phyloP scores from a whole-genome alignment of 805 yeast genomes.

The Alloascoidea africana region DNA sequence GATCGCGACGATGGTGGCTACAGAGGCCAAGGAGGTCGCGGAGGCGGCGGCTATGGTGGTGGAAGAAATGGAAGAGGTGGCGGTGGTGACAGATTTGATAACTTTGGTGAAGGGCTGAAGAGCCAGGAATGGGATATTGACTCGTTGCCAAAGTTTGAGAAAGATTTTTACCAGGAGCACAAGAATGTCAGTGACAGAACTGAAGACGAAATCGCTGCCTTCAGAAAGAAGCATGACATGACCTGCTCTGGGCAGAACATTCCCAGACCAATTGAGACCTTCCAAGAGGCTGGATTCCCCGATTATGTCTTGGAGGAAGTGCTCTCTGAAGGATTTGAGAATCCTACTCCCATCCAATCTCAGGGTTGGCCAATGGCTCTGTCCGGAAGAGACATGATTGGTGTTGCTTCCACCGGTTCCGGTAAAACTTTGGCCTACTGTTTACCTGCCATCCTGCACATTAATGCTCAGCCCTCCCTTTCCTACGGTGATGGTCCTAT shows the following conservation, averaged over 20 bases:
- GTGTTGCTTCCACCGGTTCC: slow-evolving; percentile 97
- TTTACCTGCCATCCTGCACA: slow-evolving; percentile 93
- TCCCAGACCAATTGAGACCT: slow-evolving; percentile 85
- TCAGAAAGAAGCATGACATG: slow-evolving; percentile 82
- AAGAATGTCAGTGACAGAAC: slow-evolving; percentile 62
- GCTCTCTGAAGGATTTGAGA: slow-evolving; percentile 80
- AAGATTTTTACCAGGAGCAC: slow-evolving; percentile 85
- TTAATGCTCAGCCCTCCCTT: slow-evolving; percentile 92
- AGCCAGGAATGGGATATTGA: slow-evolving; percentile 75
- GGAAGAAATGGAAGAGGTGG: slow-evolving; percentile 21
- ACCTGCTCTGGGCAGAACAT: slow-evolving; percentile 67
- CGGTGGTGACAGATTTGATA: slow-evolving; percentile 27
- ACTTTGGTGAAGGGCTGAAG: slow-evolving; percentile 38
- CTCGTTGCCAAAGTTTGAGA: slow-evolving; percentile 77
- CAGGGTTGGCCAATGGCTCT: slow-evolving; percentile 99
- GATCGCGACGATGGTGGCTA: slow-evolving; percentile 24
- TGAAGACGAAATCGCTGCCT: slow-evolving; percentile 54
- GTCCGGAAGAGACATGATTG: slow-evolving; percentile 97
- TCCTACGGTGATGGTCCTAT: slow-evolving; percentile 95
- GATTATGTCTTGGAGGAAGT: slow-evolving; percentile 83
- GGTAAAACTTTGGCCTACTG: slow-evolving; percentile 97
- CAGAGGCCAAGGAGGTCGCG: slow-evolving; percentile 16
- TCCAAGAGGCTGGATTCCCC: slow-evolving; percentile 98
- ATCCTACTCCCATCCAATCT: slow-evolving; percentile 94
- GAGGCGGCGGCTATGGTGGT: slow-evolving; percentile 22